Percentiles rank a stretch among this genome's conserved stretches.
These are phyloP conservation scores for Elaeis oleifera DNA, from an alignment of 202 grass and related monocot species.

Conservation along the genomic window DNA sequence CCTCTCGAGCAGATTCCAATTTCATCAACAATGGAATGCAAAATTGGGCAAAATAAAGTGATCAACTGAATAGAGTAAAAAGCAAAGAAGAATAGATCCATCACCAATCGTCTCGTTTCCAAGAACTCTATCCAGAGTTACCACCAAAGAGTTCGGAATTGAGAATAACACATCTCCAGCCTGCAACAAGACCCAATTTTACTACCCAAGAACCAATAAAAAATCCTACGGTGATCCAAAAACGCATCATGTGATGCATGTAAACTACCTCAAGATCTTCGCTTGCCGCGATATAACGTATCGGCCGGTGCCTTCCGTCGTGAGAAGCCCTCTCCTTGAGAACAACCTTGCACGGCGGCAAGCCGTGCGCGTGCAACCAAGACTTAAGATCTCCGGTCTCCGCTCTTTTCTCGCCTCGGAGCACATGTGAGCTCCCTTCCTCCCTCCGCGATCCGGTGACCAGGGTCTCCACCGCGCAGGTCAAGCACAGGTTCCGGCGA, in stretches of 20 bases:
- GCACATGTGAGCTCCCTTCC: conserved; percentile 25
- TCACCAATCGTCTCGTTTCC: conserved; percentile 90
- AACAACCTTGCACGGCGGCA: conserved; percentile 56
- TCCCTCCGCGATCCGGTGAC: conserved; percentile 22
- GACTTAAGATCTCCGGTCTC: conserved; percentile 40
- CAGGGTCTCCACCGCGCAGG: conserved; percentile 55
- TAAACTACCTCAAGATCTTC: conserved; percentile 58
- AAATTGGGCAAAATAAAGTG: not conserved
- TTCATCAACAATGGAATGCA: not conserved
- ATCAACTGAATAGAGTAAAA: not conserved
- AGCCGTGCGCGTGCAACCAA: conserved; percentile 54
- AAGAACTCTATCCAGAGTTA: conserved; percentile 81
- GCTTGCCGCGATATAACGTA: conserved; percentile 59
- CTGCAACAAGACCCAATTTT: conserved; percentile 26
- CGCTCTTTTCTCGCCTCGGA: not conserved
- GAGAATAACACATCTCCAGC: conserved; percentile 76
- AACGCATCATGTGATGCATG: not conserved
- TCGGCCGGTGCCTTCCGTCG: conserved; percentile 45
- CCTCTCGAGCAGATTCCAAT: too few species aligned
- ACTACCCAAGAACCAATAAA: conserved; percentile 2
- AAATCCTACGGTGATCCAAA: not conserved
- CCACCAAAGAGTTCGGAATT: conserved; percentile 75
- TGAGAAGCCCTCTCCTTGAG: conserved; percentile 61
- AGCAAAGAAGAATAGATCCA: not conserved
- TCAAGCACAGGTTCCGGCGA: conserved; percentile 21